Evolutionary conservation across 2,329 filamentous ascomycete species (phyloP).

Genomic region (Epichloe hybrida): DNA sequence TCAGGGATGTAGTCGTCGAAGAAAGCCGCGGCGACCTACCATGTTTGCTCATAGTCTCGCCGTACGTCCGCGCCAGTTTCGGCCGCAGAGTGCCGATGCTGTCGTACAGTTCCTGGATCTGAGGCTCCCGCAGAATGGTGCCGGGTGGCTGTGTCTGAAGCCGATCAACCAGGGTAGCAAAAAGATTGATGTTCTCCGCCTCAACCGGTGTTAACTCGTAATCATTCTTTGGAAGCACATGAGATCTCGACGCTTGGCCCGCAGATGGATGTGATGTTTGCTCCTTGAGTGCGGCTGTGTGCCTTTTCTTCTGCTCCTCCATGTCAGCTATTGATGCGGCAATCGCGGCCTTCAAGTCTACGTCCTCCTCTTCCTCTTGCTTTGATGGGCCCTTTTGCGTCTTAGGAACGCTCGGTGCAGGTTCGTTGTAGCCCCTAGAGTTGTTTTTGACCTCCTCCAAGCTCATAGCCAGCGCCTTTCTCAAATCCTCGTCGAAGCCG

Average conservation of each 20-base stretch:
- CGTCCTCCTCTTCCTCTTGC: conserved; percentile 71
- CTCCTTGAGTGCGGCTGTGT: conserved; percentile 71
- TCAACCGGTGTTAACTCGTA: conserved; percentile 90
- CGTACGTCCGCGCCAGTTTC: conserved; percentile 88
- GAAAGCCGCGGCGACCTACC: conserved; percentile 39
- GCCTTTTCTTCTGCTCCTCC: conserved; percentile 93
- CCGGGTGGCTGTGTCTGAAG: conserved; percentile 90
- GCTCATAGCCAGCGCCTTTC: conserved; percentile 90
- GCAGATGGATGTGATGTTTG: conserved; percentile 42
- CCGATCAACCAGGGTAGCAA: conserved; percentile 84
- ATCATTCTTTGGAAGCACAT: conserved; percentile 66
- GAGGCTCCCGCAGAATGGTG: conserved; percentile 89
- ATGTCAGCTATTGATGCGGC: conserved; percentile 90
- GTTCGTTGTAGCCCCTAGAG: conserved; percentile 59
- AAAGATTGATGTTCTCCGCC: conserved; percentile 94
- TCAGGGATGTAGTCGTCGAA: not conserved
- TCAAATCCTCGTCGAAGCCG: conserved; percentile 87
- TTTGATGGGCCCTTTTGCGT: conserved; percentile 18
- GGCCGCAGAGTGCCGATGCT: conserved; percentile 88
- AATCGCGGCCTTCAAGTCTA: conserved; percentile 87
- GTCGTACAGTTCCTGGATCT: conserved; percentile 96
- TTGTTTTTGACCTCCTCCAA: conserved; percentile 79
- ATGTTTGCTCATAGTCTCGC: conserved; percentile 99
- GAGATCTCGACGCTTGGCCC: conserved; percentile 29
- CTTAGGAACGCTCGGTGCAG: conserved; percentile 25